These are phyloP conservation scores for Domatiomyces globalis DNA, from an alignment of 2,329 filamentous ascomycete species.

Conservation along the genomic window DNA sequence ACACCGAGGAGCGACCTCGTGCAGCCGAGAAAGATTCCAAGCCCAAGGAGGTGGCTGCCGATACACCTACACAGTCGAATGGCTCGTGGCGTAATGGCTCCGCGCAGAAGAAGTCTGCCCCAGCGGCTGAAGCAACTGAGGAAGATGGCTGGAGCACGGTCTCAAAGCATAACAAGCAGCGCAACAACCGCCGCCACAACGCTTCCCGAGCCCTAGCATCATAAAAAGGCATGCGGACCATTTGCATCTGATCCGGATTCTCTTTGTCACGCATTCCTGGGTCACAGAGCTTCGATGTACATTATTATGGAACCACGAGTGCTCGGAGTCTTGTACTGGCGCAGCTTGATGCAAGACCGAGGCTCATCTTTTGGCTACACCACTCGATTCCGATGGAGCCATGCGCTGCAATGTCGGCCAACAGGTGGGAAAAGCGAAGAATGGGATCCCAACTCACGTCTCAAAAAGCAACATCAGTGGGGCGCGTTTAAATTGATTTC, in stretches of 20 bases:
- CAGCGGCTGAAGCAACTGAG: conserved; percentile 23
- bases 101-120: conserved; percentile 13
- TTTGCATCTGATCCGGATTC: neutral
- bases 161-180: conserved; percentile 26
- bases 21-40: conserved; percentile 39
- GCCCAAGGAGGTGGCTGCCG: conserved; percentile 40
- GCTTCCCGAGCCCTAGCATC: conserved; percentile 27
- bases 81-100: conserved; percentile 28
- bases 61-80: conserved; percentile 28
- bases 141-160: conserved; percentile 38
- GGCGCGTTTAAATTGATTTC: neutral
- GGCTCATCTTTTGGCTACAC: neutral
- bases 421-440: neutral
- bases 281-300: neutral
- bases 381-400: neutral
- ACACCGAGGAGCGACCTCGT: conserved; percentile 30
- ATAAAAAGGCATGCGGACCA: conserved; percentile 13
- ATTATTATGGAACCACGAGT: neutral
- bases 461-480: neutral
- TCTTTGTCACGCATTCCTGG: neutral
- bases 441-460: neutral
- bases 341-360: neutral
- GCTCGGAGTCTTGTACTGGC: neutral
- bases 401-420: neutral
- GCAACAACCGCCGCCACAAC: conserved; percentile 30